Evolutionary conservation across 1,284 basidiomycete species (phyloP).

Genomic region (Malassezia obtusa): DNA sequence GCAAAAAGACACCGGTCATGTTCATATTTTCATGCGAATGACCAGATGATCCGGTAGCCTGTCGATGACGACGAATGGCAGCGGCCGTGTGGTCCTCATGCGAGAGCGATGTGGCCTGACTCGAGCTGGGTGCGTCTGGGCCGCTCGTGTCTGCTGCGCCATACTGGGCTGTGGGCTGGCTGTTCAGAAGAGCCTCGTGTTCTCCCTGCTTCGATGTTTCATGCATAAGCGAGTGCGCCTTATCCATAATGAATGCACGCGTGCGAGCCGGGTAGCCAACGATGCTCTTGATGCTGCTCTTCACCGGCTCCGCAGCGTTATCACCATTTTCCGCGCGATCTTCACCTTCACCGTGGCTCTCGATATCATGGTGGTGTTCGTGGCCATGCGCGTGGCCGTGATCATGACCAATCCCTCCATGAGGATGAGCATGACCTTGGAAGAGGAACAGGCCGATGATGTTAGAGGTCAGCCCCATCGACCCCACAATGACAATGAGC

Average conservation of each 20-base stretch:
- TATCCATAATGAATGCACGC: conserved; percentile 74
- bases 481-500: conserved; percentile 81
- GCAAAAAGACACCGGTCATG: conserved; percentile 86
- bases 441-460: conserved; percentile 87
- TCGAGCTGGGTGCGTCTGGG: conserved; percentile 13
- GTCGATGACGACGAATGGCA: conserved; percentile 19
- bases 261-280: conserved; percentile 79
- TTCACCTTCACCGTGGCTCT: neutral
- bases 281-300: conserved; percentile 47
- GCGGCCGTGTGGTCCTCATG: conserved; percentile 20
- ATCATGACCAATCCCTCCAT: conserved; percentile 30
- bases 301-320: conserved; percentile 6
- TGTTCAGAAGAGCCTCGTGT: conserved; percentile 1
- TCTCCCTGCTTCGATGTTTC: conserved; percentile 15
- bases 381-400: conserved; percentile 21
- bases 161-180: conserved; percentile 18
- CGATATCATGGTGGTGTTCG: neutral
- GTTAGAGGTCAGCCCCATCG: conserved; percentile 79
- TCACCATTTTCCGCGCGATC: conserved; percentile 4
- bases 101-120: conserved; percentile 57
- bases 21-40: conserved; percentile 65
- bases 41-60: neutral
- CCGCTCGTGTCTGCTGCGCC: conserved; percentile 12
- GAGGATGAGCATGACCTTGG: conserved; percentile 56
- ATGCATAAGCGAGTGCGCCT: conserved; percentile 64